A percentile compares a stretch with the other conserved stretches of the same genome.
These are phyloP conservation scores for Podila verticillata DNA, from an alignment of 192 early-diverging fungal genomes.

Conservation along the genomic window DNA sequence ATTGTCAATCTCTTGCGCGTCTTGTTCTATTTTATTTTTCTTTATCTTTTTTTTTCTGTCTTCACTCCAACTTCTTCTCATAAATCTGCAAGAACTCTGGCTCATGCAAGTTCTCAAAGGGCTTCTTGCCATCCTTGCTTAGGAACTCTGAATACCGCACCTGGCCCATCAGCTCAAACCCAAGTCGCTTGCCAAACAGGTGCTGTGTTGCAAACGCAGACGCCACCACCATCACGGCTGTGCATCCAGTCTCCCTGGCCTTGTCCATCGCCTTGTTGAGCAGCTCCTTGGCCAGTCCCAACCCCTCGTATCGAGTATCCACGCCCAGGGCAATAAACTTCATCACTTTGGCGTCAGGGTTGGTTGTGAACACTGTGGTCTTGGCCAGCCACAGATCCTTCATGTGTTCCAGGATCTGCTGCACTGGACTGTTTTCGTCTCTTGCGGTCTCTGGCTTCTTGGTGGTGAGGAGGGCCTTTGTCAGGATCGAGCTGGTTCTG, in stretches of 20 bases:
- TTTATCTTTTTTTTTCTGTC: neutral
- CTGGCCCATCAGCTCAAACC: constrained; percentile 32
- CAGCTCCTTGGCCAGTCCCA: constrained; percentile 37
- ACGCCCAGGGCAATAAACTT: constrained; percentile 51
- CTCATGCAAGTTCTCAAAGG: constrained; percentile 32
- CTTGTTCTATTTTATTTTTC: neutral
- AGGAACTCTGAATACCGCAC: constrained; percentile 26
- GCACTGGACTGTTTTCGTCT: constrained; percentile 6
- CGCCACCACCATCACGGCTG: constrained; percentile 41
- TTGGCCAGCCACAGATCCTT: constrained; percentile 23
- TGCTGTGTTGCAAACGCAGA: constrained; percentile 50
- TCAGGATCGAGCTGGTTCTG: constrained; percentile 25
- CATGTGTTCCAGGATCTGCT: constrained; percentile 21
- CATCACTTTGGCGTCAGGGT: constrained; percentile 40
- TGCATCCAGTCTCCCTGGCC: constrained; percentile 16
- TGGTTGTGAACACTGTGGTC: constrained; percentile 19
- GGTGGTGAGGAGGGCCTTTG: neutral
- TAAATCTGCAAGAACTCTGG: constrained; percentile 43
- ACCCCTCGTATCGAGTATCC: constrained; percentile 17
- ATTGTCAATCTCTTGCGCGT: too few relatives aligned
- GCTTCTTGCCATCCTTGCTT: constrained; percentile 7
- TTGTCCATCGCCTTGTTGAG: constrained; percentile 31
- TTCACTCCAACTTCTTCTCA: constrained; percentile 25
- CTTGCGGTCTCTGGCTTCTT: neutral
- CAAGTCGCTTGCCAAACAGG: constrained; percentile 31